Evolutionary conservation across 331 rosid species (phyloP), one percentile per base, ranked within the genome.

Genomic region (Arachis monticola): DNA sequence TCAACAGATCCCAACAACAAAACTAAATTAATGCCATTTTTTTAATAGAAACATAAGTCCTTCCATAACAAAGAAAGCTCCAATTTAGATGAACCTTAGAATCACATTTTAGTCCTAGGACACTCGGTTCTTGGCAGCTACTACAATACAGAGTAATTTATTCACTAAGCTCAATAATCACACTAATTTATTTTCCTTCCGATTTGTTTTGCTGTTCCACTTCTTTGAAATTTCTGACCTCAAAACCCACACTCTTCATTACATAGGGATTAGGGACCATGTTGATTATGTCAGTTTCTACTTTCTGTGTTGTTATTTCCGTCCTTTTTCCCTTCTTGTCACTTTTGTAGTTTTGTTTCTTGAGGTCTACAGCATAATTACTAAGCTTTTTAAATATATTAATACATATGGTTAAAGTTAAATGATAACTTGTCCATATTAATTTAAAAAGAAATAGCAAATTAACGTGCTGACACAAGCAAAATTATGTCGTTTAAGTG

Each of bases 61-160:
- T 80, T 68, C 71, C 75, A 65, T 68, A 68, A 41, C 74, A 63
- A 72, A 80, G 42, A 55, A 51, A 59, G 72, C 77, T 64, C 82
- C 60, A 81, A 77, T 74, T 77, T 72, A 71, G 85, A 58, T 81
- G 76, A 46, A 80, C 70, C 81, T 64, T 77, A 50, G 60, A 60
- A 78, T 78, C 83, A 72, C 74, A 73, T 79, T 48, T 35, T 70
- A 48, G 47, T 59, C 72, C 30, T 53, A 38, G 63, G 66, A 50
- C 46, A 13, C 5, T 73, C 51, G 30, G 64, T 71, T 71, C 60
- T 72, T 82, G 74, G 76, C 69, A 30, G 66, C 71, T 62, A 66
- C 35, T 60, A 5, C 30, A 27, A 27, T 27, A 27, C 30, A 27
- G 30, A 27, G 1, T 27, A 27, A 27, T 27, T 27, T 27, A 67